phyloP scores from a whole-genome alignment of 2,329 filamentous ascomycete genomes.

The Fusarium torreyae region DNA sequence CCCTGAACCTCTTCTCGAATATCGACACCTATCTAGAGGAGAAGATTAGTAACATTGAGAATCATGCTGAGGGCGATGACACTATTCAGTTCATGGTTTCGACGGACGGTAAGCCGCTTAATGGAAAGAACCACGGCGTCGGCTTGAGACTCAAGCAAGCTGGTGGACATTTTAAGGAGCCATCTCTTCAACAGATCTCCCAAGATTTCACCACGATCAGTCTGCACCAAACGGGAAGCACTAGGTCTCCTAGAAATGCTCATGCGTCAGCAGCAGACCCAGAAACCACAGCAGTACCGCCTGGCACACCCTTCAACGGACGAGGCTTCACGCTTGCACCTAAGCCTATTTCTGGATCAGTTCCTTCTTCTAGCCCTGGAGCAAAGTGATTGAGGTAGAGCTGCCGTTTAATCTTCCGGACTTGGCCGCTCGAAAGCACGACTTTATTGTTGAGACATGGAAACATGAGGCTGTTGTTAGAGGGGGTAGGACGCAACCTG shows the following conservation, averaged over 20 bases:
- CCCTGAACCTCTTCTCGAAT: slow-evolving; percentile 15
- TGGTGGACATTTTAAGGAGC: slow-evolving; percentile 34
- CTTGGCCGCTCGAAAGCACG: no score
- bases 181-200: slow-evolving; percentile 38
- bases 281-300: background rate
- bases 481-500: background rate
- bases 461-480: background rate
- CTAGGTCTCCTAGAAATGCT: background rate
- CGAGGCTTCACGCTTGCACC: slow-evolving; percentile 1
- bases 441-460: background rate
- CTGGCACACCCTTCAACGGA: background rate
- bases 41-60: slow-evolving; percentile 38
- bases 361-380: background rate
- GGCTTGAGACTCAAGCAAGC: slow-evolving; percentile 34
- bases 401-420: background rate
- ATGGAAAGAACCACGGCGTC: slow-evolving; percentile 38
- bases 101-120: slow-evolving; percentile 33
- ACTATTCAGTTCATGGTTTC: slow-evolving; percentile 40
- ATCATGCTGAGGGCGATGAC: slow-evolving; percentile 39
- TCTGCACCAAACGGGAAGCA: background rate
- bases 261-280: background rate
- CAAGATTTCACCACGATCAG: slow-evolving; percentile 17
- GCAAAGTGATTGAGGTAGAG: background rate
- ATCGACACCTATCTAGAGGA: slow-evolving; percentile 26
- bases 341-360: background rate